Evolutionary conservation across 2,329 filamentous ascomycete species (phyloP), one percentile per base, ranked within the genome.

Genomic region (Cordyceps militaris): DNA sequence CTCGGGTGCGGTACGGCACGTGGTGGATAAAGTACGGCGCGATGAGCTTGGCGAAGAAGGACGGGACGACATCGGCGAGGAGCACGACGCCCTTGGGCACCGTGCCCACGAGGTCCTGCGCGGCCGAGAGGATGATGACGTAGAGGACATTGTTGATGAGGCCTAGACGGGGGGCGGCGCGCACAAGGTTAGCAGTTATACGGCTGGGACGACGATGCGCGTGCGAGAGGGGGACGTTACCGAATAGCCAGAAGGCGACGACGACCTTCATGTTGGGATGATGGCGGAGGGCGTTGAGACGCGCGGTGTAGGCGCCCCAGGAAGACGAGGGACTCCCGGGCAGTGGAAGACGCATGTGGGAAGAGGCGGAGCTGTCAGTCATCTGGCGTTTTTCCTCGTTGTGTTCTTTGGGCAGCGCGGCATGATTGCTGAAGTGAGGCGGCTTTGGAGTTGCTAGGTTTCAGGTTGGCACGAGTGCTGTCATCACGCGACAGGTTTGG

Each of bases 131-230:
- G 69, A 97, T 94, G 71, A 97, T 89, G 57, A 97, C 93, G 73
- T 97, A 97, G 74, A 97, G 88, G 64, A 97, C 90, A 75, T 97
- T 97, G 74, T 99, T 97, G 70, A 97, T 94, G 19, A 74, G 69
- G 57, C 73, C 73, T 74, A 26, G 19, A 21, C 14, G n/a, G 3
- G 8, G 21, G n/a, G 2, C 6, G 26, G 3, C 10, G 28, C n/a
- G 30, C 30, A 36, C n/a, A 49, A 21, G 26, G 3, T 16, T 30
- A 14, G 5, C 34, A 23, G 13, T 24, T 44, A 10, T 1, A 21
- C 9, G 6, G 14, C 5, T 16, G 16, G 24, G 26, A 47, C 14
- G 24, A 7, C 14, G 16, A 16, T 19, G 26, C 3, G 44, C 10
- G n/a, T 36, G 19, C 1, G 16, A 11, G 47, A 14, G 3, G 30